phyloP scores from a whole-genome alignment of 192 early-diverging fungal genomes.

The Chytriomyces sp. region DNA sequence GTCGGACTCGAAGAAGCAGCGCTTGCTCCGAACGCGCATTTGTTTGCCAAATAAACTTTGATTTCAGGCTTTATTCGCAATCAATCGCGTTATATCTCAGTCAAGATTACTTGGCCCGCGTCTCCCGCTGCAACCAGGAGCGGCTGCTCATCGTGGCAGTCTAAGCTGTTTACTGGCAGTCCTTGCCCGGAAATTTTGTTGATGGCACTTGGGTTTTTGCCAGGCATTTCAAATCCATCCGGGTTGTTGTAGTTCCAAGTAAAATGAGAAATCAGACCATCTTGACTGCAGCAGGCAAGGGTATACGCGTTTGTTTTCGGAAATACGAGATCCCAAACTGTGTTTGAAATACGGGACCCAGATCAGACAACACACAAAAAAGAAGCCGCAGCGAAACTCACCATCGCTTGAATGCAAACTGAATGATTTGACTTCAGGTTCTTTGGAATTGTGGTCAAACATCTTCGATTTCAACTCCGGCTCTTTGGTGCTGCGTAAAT shows the following conservation, averaged over 20 bases:
- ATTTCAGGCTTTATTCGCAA: neutral
- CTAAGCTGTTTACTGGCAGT: neutral
- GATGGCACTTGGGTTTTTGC: neutral
- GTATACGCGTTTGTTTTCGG: constrained; percentile 29
- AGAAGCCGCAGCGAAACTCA: neutral
- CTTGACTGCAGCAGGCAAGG: constrained; percentile 34
- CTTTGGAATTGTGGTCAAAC: neutral
- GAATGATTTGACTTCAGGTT: constrained; percentile 9
- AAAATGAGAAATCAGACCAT: constrained; percentile 14
- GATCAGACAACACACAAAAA: neutral
- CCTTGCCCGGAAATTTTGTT: constrained; percentile 2
- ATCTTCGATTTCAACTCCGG: neutral
- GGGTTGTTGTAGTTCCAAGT: constrained; percentile 13
- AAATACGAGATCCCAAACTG: constrained; percentile 22
- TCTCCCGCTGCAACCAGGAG: constrained; percentile 21
- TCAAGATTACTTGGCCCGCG: constrained; percentile 22
- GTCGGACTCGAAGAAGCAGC: neutral
- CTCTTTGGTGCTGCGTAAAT: neutral
- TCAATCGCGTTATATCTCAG: neutral
- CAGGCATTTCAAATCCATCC: neutral
- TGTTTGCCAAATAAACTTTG: neutral
- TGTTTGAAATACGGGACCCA: neutral
- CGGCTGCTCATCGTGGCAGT: neutral
- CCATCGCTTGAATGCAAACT: constrained; percentile 10
- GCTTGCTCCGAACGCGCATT: neutral